Base-by-base conservation (phyloP, 331 rosid species). In the Dryas integrifolia region DNA sequence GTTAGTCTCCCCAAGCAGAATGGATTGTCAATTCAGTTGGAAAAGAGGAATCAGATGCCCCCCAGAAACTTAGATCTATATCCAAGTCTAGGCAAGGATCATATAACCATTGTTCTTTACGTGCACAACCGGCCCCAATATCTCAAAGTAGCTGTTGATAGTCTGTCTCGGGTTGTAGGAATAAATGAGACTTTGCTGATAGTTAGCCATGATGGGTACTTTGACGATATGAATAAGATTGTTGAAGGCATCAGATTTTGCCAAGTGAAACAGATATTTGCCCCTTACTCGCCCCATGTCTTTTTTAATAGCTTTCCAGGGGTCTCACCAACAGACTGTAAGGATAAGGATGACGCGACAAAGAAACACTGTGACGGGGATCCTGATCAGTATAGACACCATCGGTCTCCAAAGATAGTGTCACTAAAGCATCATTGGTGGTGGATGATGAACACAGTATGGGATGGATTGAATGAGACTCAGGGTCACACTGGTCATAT, bases 391-490 rank as follows among this genome's bases (percentile, higher is more conserved):
- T 92, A 91, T 72, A 96, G 96, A 48, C 89, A 88, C 86, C 92
- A 91, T 21, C 86, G 99, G n/a, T 77, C 84, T 0, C 97, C 96
- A 1, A 89, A 86, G 85, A 95, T 95, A 58, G 97, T 89, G 43
- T 92, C 99, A 3, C 66, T 95, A 67, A 95, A 95, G 88, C 99
- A 95, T 85, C 99, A 95, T 78, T 95, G 99, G 99, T 95, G 99
- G 99, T 95, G 99, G 99, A 88, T 95, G 97, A 91, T 95, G 99
- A 95, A 95, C 84, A 95, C 86, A 0, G 79, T 95, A 14, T 95
- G 99, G 97, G 93, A 95, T 78, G 96, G 99, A 67, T 76, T 95
- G 89, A 73, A 72, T 14, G 99, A 95, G 83, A 91, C 96, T 4
- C 56, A 56, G 69, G 72, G 38, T 47, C 87, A 86, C 71, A 72